These are phyloP conservation scores for Vachellia pachyceras DNA, from an alignment of 306 rosid genomes.

Conservation along the genomic window DNA sequence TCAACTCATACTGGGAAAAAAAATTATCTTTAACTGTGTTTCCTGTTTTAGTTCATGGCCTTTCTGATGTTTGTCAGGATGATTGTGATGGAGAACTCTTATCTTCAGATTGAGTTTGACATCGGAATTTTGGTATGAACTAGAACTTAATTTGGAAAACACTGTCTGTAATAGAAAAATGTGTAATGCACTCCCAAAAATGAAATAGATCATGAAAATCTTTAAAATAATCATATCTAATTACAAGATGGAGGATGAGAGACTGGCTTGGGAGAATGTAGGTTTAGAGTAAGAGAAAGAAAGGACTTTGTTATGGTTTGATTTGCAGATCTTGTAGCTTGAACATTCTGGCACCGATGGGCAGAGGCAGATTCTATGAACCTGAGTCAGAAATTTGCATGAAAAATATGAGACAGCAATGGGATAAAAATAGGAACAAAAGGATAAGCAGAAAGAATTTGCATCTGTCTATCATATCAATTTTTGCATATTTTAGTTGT, in stretches of 20 bases:
- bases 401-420: neutral
- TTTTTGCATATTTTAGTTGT: neutral
- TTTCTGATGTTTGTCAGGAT: neutral
- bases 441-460: neutral
- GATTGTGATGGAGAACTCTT: neutral
- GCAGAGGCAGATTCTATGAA: neutral
- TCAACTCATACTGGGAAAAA: neutral
- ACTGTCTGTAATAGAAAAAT: slow-evolving; percentile 5
- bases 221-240: neutral
- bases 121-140: neutral
- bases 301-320: neutral
- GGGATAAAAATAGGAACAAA: neutral
- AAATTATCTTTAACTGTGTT: neutral
- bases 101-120: neutral
- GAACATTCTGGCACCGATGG: neutral
- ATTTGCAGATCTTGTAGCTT: neutral
- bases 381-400: neutral
- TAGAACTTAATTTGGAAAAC: neutral
- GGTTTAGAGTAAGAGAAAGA: neutral
- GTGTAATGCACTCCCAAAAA: neutral
- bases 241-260: neutral
- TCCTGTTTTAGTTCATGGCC: neutral
- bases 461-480: neutral
- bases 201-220: neutral
- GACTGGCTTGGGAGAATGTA: neutral